Evolutionary conservation across 176 grass and related monocot species (phyloP), one percentile per base, ranked within the genome.

Genomic region (Carex littledalei): DNA sequence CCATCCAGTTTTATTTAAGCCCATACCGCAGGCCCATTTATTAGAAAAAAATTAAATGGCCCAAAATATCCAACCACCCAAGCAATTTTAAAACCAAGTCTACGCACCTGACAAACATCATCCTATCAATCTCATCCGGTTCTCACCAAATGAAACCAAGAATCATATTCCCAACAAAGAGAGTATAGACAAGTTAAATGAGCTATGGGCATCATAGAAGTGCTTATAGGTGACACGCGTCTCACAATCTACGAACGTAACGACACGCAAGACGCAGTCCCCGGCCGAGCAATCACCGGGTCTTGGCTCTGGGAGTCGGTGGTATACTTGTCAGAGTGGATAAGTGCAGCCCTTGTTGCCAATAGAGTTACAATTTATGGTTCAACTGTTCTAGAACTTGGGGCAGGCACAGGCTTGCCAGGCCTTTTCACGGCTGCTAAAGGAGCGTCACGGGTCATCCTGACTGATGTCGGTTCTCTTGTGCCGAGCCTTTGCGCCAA

Each of bases 301-400:
- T 93, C 89, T 1, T 96, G 94, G 91, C 87, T 96, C 63, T 91
- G 91, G 91, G 91, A 96, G 81, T 89, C 94, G 4, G 52, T 89
- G 16, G 43, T 96, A 66, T 81, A 84, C 64, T 87, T 96, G 18
- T 72, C 81, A 8, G 10, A 85, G 14, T 85, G 90, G 85, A 85
- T 93, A n/a, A 81, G 86, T 31, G 22, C 59, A 63, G 26, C 26
- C 34, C 17, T 75, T 18, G 1, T 2, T 53, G 5, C 13, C 26
- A 20, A 71, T 3, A 16, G 4, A n/a, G 18, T 12, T 63, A 0
- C 3, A n/a, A 86, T 89, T 24, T 77, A 15, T 0, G 89, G 91
- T 61, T 76, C 81, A 81, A 90, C 89, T 79, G 87, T 93, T 18
- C 70, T 96, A 18, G 94, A 96, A 83, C 87, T 96, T 16, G 94